Evolutionary conservation across 2,329 filamentous ascomycete species (phyloP), one percentile per base, ranked within the genome.

Genomic region (Leptographium procerum): DNA sequence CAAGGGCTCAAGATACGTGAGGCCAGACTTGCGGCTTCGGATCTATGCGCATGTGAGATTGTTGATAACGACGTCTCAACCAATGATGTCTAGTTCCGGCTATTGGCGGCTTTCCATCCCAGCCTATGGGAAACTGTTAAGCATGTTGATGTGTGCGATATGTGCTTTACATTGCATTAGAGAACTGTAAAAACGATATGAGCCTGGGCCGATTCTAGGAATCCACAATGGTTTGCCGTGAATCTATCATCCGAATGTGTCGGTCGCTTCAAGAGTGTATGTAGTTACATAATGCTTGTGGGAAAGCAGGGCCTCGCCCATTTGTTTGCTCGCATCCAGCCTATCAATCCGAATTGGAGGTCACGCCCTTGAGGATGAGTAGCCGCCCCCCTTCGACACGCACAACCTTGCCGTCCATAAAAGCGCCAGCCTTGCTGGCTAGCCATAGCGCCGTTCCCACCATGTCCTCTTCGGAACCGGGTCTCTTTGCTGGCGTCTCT

Each of bases 351-450:
- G 24, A 36, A 29, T 58, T 58, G 2, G 36, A 45, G 10, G 52
- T 50, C 36, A 58, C 57, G 9, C 57, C 57, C 16, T 33, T 50
- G 22, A 58, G 26, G 10, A 58, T 48, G 22, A 58, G 31, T 31
- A 58, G 31, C 19, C 57, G 28, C 1, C 57, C 57, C 3, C 57
- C 57, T 45, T 58, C 57, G 24, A 58, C 57, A 6, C 57, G 57
- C 13, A 58, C 57, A 22, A 58, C 57, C 43, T 58, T 58, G 52
- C 57, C 57, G 31, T 58, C 57, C 57, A 58, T 58, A 26, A 55
- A 58, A 10, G 57, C 40, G 10, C 57, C 57, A 4, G 52, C 57
- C 19, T 50, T 40, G 40, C 57, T 58, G 40, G 57, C n/a, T 52
- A 58, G 57, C 57, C 57, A 58, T 26, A 58, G 33, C 28, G 57